phyloP scores from a whole-genome alignment of 2,329 filamentous ascomycete genomes.

The Aspergillus flavus region DNA sequence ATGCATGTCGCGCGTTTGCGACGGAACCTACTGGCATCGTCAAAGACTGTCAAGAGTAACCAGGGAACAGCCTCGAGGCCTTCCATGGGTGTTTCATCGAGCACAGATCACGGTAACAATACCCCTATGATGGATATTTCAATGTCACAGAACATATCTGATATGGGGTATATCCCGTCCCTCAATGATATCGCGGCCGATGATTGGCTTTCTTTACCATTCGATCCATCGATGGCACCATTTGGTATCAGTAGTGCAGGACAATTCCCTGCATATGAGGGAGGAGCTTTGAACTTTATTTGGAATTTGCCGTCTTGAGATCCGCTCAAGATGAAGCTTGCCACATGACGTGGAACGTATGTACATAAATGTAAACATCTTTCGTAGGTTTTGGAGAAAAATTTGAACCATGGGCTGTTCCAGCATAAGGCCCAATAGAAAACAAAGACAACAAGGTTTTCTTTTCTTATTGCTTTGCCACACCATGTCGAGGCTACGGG shows the following conservation, averaged over 20 bases:
- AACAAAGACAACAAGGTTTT: neutral
- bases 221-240: conserved; percentile 48
- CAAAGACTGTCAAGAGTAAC: conserved; percentile 30
- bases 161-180: conserved; percentile 32
- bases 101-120: conserved; percentile 27
- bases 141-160: conserved; percentile 29
- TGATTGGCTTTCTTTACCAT: conserved; percentile 47
- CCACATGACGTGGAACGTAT: neutral
- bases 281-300: conserved; percentile 45
- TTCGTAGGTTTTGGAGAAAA: neutral
- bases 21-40: conserved; percentile 40
- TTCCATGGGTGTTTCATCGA: conserved; percentile 34
- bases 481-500: neutral
- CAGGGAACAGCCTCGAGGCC: conserved; percentile 28
- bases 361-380: neutral
- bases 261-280: conserved; percentile 45
- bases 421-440: neutral
- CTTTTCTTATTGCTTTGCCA: conserved; percentile 2
- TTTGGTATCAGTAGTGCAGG: conserved; percentile 42
- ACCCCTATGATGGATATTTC: conserved; percentile 22
- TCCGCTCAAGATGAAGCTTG: conserved; percentile 14
- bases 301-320: conserved; percentile 46
- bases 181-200: conserved; percentile 37
- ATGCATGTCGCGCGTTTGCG: conserved; percentile 47
- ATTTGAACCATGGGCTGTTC: neutral